Evolutionary conservation across 129 eudicot genomes (phyloP), one percentile per base, ranked within the genome.

Genomic region (Flaveria brownii): DNA sequence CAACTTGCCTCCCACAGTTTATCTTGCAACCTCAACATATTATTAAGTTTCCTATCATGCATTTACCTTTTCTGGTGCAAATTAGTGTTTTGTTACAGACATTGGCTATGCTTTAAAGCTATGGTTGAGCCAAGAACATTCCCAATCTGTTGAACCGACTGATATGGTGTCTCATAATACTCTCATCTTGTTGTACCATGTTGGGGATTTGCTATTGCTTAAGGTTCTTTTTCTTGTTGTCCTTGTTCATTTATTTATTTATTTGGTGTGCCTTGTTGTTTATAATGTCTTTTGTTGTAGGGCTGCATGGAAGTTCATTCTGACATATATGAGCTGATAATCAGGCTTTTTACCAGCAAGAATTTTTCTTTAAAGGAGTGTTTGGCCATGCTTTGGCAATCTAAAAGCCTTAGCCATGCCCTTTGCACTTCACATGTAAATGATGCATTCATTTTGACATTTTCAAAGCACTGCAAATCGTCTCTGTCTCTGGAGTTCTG

Each of bases 331-430:
- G 89, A 82, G 70, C 64, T 85, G 57, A 77, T 87, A 68, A 79
- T 91, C 75, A 88, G 80, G 82, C 77, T 79, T 43, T 86, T 80
- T 62, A 75, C 82, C 62, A 61, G 61, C 86, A 94, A 75, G 84
- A 83, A 85, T 77, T 46, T 84, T 68, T 68, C 96, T 16, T 25
- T 87, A 52, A 70, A 84, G 17, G 82, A 89, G 65, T 81, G 83
- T 20, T 54, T 94, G 73, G 70, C 84, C 68, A 71, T 80, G 78
- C 81, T 94, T 54, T 94, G 99, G 99, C 87, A 79, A 76, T 85
- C 77, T 72, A 86, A 87, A 83, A 91, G 96, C 84, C 88, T 94
- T 63, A 68, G 84, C 71, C 99, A 94, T 85, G 83, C 90, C n/a
- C 96, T 91, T 76, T 94, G 99, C 82, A 82, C 84, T 81, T 86